Evolutionary conservation across 768 basidiomycete species (phyloP).

Genomic region (Kwoniella sp.): DNA sequence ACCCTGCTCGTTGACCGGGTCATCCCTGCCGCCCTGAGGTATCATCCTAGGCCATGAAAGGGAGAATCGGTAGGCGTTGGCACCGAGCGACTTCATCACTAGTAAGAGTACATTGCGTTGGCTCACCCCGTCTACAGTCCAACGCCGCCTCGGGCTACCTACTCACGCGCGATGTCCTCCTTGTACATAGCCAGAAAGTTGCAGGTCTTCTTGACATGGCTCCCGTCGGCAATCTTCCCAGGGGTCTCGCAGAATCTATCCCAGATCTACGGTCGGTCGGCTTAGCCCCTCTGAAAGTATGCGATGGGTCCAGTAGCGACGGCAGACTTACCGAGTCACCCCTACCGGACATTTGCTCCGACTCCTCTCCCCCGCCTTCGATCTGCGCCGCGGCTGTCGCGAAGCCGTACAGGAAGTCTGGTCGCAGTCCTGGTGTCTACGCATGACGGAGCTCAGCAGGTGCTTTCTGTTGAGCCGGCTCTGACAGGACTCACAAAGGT

Average conservation of each 20-base stretch:
- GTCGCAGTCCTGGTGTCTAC: conserved; percentile 4
- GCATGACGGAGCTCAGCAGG: neutral
- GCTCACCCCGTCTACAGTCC: neutral
- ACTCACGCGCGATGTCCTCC: conserved; percentile 38
- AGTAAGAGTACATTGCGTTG: neutral
- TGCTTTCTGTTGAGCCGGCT: neutral
- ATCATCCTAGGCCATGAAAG: conserved; percentile 72
- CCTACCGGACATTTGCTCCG: conserved; percentile 21
- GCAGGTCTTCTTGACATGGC: conserved; percentile 65
- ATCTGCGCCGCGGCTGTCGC: conserved; percentile 66
- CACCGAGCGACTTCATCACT: conserved; percentile 62
- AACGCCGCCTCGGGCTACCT: too few relatives aligned
- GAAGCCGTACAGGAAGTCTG: conserved; percentile 40
- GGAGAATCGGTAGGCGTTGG: conserved; percentile 71
- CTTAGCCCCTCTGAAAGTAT: too few relatives aligned
- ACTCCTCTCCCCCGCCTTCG: conserved; percentile 60
- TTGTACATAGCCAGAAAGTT: conserved; percentile 66
- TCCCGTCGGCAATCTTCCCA: conserved; percentile 66
- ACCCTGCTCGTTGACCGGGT: conserved; percentile 67
- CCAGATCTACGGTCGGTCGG: conserved; percentile 56
- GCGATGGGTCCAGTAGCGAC: neutral
- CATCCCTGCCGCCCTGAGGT: conserved; percentile 63
- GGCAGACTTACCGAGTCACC: conserved; percentile 24
- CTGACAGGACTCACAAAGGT: neutral
- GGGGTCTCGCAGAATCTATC: conserved; percentile 65